Conservation (phyloP, 2,329 filamentous ascomycete genomes). For the Alternaria sp. region DNA sequence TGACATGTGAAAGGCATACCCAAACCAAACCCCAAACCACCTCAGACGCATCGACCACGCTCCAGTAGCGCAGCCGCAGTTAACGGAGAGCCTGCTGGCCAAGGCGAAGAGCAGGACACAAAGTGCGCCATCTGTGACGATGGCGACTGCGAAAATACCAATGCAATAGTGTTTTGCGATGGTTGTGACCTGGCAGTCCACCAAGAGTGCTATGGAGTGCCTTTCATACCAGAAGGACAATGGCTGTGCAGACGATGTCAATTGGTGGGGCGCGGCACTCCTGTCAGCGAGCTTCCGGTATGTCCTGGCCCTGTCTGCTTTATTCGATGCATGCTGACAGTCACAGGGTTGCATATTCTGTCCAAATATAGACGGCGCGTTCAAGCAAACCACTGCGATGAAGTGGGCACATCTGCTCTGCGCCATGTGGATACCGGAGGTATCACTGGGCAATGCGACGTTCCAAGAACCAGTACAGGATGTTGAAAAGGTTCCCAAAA, state of each 20-base stretch:
- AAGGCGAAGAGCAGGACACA: slow-evolving; percentile 92
- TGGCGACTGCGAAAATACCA: slow-evolving; percentile 99
- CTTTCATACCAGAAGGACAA: slow-evolving; percentile 97
- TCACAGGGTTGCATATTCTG: slow-evolving; percentile 83
- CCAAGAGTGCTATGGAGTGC: slow-evolving; percentile 98
- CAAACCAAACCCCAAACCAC: slow-evolving; percentile 94
- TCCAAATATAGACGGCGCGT: slow-evolving; percentile 95
- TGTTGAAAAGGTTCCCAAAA: slow-evolving; percentile 95
- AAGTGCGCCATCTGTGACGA: slow-evolving; percentile 99
- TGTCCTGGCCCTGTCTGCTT: slow-evolving; percentile 12
- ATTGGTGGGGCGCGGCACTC: slow-evolving; percentile 88
- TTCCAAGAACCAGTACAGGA: slow-evolving; percentile 99
- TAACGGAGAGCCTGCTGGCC: slow-evolving; percentile 83
- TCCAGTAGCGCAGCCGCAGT: slow-evolving; percentile 95
- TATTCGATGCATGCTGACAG: slow-evolving; percentile 26
- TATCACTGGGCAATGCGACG: slow-evolving; percentile 91
- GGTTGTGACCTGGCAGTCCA: slow-evolving; percentile 97
- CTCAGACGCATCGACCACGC: slow-evolving; percentile 89
- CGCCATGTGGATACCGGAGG: slow-evolving; percentile 98
- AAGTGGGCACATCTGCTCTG: slow-evolving; percentile 98
- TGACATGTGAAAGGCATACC: slow-evolving; percentile 68
- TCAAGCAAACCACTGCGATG: slow-evolving; percentile 95
- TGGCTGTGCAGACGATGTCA: slow-evolving; percentile 98
- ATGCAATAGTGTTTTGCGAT: slow-evolving; percentile 98
- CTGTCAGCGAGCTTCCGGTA: slow-evolving; percentile 64